These are phyloP conservation scores for Fonsecaea monophora DNA, from an alignment of 2,329 filamentous ascomycete species.

Conservation along the genomic window DNA sequence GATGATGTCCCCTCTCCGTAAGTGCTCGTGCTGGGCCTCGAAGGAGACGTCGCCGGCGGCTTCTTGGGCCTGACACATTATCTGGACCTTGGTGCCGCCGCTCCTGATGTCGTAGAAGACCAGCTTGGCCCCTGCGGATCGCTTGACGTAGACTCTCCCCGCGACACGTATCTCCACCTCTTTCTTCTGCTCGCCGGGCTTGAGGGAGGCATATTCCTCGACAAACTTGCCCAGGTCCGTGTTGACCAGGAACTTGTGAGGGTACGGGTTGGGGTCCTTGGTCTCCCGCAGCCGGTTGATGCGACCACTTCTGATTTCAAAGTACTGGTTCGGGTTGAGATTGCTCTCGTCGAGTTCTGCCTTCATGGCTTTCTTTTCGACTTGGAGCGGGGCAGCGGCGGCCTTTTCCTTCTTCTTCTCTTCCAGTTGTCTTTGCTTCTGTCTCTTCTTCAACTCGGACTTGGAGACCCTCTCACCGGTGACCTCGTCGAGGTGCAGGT, in stretches of 20 bases:
- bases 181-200: constrained; percentile 83
- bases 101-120: constrained; percentile 88
- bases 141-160: constrained; percentile 88
- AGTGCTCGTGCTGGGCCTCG: constrained; percentile 84
- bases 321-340: constrained; percentile 72
- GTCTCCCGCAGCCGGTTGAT: constrained; percentile 78
- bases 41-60: constrained; percentile 73
- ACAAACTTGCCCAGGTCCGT: constrained; percentile 83
- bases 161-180: constrained; percentile 78
- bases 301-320: constrained; percentile 87
- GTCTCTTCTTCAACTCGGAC: constrained; percentile 90
- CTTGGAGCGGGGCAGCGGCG: constrained; percentile 65
- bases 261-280: constrained; percentile 82
- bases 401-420: constrained; percentile 86
- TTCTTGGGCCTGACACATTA: constrained; percentile 89
- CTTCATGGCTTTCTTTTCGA: constrained; percentile 69
- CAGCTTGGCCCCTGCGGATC: constrained; percentile 80
- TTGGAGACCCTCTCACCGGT: constrained; percentile 88
- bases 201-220: constrained; percentile 75
- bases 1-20: constrained; percentile 91
- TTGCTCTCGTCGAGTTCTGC: constrained; percentile 65
- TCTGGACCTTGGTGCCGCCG: constrained; percentile 80
- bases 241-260: constrained; percentile 89
- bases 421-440: constrained; percentile 88
- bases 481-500: constrained; percentile 86